Evolutionary conservation across 1,284 basidiomycete genomes (phyloP).

Genomic region (Tremellales sp.): DNA sequence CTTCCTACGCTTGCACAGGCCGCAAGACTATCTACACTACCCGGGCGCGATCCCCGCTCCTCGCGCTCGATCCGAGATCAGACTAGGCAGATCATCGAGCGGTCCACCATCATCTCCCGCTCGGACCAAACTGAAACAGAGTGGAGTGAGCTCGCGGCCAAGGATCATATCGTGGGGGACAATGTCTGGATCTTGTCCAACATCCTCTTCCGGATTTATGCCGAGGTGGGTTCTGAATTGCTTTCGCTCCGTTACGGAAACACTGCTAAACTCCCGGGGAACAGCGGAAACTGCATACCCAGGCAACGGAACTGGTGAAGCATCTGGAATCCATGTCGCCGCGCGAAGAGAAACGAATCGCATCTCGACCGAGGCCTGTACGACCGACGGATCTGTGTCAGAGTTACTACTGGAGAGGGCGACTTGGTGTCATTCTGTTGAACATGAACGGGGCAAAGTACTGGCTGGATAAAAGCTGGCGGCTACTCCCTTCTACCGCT

Average conservation of each 20-base stretch:
- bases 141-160: constrained; percentile 11
- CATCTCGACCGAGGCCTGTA: constrained; percentile 18
- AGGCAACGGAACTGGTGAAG: constrained; percentile 33
- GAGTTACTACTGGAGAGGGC: constrained; percentile 45
- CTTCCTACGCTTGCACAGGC: constrained; percentile 15
- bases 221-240: constrained; percentile 21
- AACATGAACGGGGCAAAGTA: constrained; percentile 31
- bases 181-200: constrained; percentile 36
- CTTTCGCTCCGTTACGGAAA: background rate
- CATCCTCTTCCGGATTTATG: constrained; percentile 40
- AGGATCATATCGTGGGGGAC: constrained; percentile 27
- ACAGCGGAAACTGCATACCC: constrained; percentile 39
- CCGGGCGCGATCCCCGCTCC: constrained; percentile 26
- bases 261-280: background rate
- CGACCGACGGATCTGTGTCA: constrained; percentile 29
- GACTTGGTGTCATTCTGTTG: constrained; percentile 34
- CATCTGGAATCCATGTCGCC: constrained; percentile 28
- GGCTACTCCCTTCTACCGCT: constrained; percentile 18
- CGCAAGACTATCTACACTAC: constrained; percentile 24
- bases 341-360: constrained; percentile 30
- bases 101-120: constrained; percentile 29
- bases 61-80: constrained; percentile 36
- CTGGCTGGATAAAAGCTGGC: constrained; percentile 40
- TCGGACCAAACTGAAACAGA: constrained; percentile 19
- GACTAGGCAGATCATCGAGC: constrained; percentile 39